Evolutionary conservation across 2,329 filamentous ascomycete genomes (phyloP).

Genomic region (Colletotrichum incanum): DNA sequence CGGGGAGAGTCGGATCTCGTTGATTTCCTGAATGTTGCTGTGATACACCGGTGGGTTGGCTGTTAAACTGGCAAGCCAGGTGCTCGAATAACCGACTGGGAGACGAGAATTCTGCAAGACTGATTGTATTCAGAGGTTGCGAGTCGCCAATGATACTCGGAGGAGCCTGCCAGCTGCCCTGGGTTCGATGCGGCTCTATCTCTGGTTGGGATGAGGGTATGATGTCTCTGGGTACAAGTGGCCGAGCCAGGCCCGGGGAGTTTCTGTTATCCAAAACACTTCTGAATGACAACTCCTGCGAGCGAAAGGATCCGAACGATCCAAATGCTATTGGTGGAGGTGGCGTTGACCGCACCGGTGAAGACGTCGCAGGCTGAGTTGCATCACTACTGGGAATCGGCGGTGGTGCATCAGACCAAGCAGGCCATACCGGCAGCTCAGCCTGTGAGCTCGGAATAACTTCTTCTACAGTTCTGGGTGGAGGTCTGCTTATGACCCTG

Average conservation of each 20-base stretch:
- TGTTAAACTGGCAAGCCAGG: constrained; percentile 46
- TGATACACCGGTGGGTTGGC: neutral
- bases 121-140: constrained; percentile 58
- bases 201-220: constrained; percentile 24
- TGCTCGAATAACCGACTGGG: constrained; percentile 67
- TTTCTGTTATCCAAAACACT: constrained; percentile 62
- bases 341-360: constrained; percentile 6
- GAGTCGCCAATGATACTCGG: constrained; percentile 71
- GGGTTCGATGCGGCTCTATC: constrained; percentile 6
- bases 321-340: neutral
- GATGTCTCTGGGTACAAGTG: constrained; percentile 10
- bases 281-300: constrained; percentile 59
- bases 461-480: neutral
- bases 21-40: constrained; percentile 3
- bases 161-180: constrained; percentile 58
- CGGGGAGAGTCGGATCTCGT: neutral
- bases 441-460: constrained; percentile 25
- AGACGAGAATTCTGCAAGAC: constrained; percentile 56
- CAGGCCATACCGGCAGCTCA: constrained; percentile 16
- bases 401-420: constrained; percentile 28
- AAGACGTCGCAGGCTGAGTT: constrained; percentile 29
- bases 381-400: constrained; percentile 27
- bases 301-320: constrained; percentile 43
- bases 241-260: constrained; percentile 48
- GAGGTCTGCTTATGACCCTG: constrained; percentile 1